phyloP scores from a whole-genome alignment of 768 basidiomycete genomes.

The Podaxis sp. region DNA sequence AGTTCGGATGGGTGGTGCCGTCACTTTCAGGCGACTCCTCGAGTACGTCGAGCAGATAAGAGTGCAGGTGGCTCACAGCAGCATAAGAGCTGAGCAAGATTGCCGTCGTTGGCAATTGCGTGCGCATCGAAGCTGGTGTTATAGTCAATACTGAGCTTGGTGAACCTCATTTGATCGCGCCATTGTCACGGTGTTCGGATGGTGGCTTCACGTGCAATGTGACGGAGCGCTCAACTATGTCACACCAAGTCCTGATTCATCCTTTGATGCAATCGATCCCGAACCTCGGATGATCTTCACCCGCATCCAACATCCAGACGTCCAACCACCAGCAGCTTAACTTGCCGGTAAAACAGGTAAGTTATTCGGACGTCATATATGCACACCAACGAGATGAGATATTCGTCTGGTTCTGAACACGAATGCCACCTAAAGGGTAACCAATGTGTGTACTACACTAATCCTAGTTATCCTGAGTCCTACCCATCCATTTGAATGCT shows the following conservation, averaged over 20 bases:
- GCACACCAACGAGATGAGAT: neutral
- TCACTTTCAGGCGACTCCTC: conserved; percentile 7
- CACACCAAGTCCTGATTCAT: neutral
- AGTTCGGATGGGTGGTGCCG: neutral
- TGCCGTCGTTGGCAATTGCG: conserved; percentile 19
- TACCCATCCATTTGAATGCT: neutral
- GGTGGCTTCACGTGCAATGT: neutral
- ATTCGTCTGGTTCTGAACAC: neutral
- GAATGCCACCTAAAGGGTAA: conserved; percentile 2
- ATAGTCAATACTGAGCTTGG: neutral
- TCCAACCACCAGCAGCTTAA: too few relatives aligned
- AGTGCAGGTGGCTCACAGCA: conserved; percentile 31
- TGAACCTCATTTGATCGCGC: too few relatives aligned
- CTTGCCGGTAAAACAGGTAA: neutral
- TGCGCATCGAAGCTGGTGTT: neutral
- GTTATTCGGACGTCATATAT: neutral
- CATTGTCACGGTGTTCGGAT: neutral
- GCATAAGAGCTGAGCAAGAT: conserved; percentile 43
- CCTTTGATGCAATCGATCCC: too few relatives aligned
- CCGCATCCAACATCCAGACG: too few relatives aligned
- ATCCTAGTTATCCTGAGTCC: conserved; percentile 12
- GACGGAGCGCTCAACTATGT: neutral
- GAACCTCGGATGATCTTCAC: too few relatives aligned
- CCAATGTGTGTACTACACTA: conserved; percentile 7
- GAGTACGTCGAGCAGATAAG: conserved; percentile 37